These are phyloP conservation scores for Pythium chondricola DNA, from an alignment of 352 stramenopile genomes.

Conservation along the genomic window DNA sequence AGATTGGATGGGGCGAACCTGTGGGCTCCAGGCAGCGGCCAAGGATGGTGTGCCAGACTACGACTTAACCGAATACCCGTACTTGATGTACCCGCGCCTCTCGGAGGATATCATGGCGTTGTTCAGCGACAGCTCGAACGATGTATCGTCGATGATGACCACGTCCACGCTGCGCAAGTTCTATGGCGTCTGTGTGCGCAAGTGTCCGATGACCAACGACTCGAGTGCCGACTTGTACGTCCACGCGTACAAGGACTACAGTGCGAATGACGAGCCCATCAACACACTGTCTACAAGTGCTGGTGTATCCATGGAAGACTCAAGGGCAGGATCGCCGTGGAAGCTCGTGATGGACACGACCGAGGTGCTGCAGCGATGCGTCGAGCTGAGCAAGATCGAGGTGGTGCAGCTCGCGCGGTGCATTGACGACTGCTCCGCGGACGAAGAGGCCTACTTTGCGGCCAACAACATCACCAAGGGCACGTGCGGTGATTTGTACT, in stretches of 20 bases:
- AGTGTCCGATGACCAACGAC: constrained; percentile 45
- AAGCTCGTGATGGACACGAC: constrained; percentile 55
- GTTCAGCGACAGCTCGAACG: constrained; percentile 9
- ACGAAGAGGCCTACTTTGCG: constrained; percentile 32
- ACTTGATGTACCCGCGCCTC: constrained; percentile 66
- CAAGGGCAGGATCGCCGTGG: constrained; percentile 51
- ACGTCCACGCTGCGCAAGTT: constrained; percentile 29
- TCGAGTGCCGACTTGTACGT: constrained; percentile 33
- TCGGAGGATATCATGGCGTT: constrained; percentile 44
- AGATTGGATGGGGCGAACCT: constrained; percentile 67
- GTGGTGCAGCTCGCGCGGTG: constrained; percentile 40
- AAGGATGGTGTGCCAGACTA: constrained; percentile 44
- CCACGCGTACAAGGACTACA: constrained; percentile 60
- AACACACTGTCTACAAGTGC: constrained; percentile 23
- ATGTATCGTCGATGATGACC: constrained; percentile 14
- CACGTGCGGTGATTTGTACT: constrained; percentile 35
- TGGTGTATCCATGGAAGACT: constrained; percentile 36
- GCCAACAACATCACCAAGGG: constrained; percentile 16
- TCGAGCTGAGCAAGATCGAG: constrained; percentile 54
- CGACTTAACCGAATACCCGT: constrained; percentile 59
- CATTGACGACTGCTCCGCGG: constrained; percentile 49
- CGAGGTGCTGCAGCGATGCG: constrained; percentile 58
- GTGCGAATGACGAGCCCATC: constrained; percentile 24
- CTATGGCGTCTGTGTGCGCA: constrained; percentile 37
- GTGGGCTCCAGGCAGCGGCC: constrained; percentile 40